Evolutionary conservation across 371 early-diverging fungal species (phyloP), one percentile per base, ranked within the genome.

Genomic region (Mortierella sp.): DNA sequence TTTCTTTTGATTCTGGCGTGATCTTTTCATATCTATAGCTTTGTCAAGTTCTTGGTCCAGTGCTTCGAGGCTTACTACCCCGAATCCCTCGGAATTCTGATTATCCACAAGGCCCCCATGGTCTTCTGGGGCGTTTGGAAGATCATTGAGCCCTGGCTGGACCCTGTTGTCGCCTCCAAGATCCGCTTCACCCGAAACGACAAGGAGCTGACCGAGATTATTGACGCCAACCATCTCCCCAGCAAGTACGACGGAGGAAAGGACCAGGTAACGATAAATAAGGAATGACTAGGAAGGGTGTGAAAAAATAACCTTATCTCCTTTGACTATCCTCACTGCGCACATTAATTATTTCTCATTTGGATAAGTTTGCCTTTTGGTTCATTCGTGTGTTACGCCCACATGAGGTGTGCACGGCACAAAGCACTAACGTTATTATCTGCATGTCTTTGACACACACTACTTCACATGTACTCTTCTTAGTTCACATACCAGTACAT

Each of bases 121-220:
- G 92, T 96, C 73, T 97, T 97, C 89, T 92, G 94, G 77, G 95
- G 96, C 84, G 93, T 95, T 24, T 97, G 95, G 95, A 94, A 91
- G 79, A 87, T 96, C 83, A 94, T 96, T 73, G 90, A 93, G n/a
- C 95, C 96, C 28, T 88, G 96, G 83, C 90, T 98, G 42, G 98
- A 98, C 90, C 98, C 98, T 44, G 96, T 97, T 14, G 97, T 98
- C 6, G 95, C 94, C 1, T 88, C 92, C 86, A 98, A 98, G 89
- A 94, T 98, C 85, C 90, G 90, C 38, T 98, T 98, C 84, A 93
- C 95, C 38, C 93, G 94, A 52, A 88, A 90, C 24, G 94, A 95
- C 38, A 57, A 82, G 45, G 90, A 90, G 42, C 81, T 98, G 50
- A 78, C 85, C 19, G 89, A 95, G 19, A 92, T 90, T 70, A 94